Conservation (phyloP, 768 basidiomycete genomes). For the Auricularia sp. region DNA sequence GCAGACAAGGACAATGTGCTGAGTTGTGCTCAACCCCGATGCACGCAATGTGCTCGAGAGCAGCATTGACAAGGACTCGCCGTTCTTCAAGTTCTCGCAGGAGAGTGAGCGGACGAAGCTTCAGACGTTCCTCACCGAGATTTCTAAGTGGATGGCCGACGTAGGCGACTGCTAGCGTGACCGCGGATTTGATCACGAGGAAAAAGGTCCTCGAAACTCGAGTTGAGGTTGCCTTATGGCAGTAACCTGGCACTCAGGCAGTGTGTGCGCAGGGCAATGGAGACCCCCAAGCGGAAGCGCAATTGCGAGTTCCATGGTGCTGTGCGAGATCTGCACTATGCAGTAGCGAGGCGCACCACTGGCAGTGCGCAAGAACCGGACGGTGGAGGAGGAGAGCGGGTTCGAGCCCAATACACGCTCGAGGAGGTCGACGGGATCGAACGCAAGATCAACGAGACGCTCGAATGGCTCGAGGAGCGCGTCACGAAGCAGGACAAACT, state of each 20-base stretch:
- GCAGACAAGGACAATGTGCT: slow-evolving; percentile 62
- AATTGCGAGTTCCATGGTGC: slow-evolving; percentile 81
- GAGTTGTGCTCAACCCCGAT: slow-evolving; percentile 56
- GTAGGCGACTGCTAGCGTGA: slow-evolving; percentile 72
- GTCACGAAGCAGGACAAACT: slow-evolving; percentile 80
- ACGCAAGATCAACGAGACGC: slow-evolving; percentile 65
- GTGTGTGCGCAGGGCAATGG: slow-evolving; percentile 44
- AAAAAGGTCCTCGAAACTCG: slow-evolving; percentile 42
- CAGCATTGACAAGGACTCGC: slow-evolving; percentile 64
- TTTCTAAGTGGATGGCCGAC: slow-evolving; percentile 75
- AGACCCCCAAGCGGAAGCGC: slow-evolving; percentile 74
- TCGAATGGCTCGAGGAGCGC: slow-evolving; percentile 71
- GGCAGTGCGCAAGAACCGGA: slow-evolving; percentile 68
- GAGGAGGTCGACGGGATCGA: slow-evolving; percentile 84
- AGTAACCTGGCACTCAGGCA: background rate
- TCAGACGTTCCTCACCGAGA: slow-evolving; percentile 55
- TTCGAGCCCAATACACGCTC: slow-evolving; percentile 67
- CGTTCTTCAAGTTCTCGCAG: slow-evolving; percentile 81
- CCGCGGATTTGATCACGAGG: slow-evolving; percentile 62
- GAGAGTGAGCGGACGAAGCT: slow-evolving; percentile 59
- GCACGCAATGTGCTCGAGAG: slow-evolving; percentile 85
- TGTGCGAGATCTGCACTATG: slow-evolving; percentile 82
- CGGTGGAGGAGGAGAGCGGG: slow-evolving; percentile 47
- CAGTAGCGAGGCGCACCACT: slow-evolving; percentile 45
- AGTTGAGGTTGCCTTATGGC: background rate